Evolutionary conservation across 2,329 filamentous ascomycete species (phyloP), one percentile per base, ranked within the genome.

Genomic region (Macrophomina tecta): DNA sequence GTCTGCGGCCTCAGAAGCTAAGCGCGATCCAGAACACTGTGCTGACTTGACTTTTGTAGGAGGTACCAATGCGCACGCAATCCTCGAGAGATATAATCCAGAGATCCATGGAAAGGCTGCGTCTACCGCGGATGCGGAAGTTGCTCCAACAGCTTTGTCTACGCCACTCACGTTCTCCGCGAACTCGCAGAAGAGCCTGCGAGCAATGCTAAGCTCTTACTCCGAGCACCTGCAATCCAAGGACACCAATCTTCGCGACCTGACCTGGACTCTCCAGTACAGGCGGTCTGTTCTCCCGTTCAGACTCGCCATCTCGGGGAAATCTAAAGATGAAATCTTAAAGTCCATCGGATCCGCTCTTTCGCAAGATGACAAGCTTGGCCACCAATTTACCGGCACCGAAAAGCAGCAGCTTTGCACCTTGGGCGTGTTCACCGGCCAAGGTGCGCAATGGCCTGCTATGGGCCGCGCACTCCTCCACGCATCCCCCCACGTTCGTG

Each of bases 381-480:
- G 30, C 9, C 16, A 12, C 12, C 51, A 16, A 14, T 3, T 14
- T 5, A 32, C 36, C 16, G 34, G 49, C 12, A 12, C n/a, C 9
- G 23, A 23, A 3, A 23, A 23, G 7, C 8, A 8, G 2, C 34
- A 11, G 40, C 69, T 67, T 4, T 38, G 66, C 14, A 38, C 9
- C 12, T 71, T 71, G 4, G 80, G 78, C 6, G 67, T 82, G 5
- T 82, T 82, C 67, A 81, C 80, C 0, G 81, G 81, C 3, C 81
- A 82, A 66, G 81, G 81, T 28, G 79, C 79, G 1, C 79, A 81
- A 48, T 82, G 78, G 77, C 65, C 66, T 1, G 73, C 72, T 0
- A 82, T 82, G 80, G 80, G 80, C 4, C 67, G 69, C 5, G 75
- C 80, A 40, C 72, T 83, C 0, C 45, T 80, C 32, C 36, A 65